Conservation (phyloP, 805 yeast species). For the Metschnikowia reukaufii region DNA sequence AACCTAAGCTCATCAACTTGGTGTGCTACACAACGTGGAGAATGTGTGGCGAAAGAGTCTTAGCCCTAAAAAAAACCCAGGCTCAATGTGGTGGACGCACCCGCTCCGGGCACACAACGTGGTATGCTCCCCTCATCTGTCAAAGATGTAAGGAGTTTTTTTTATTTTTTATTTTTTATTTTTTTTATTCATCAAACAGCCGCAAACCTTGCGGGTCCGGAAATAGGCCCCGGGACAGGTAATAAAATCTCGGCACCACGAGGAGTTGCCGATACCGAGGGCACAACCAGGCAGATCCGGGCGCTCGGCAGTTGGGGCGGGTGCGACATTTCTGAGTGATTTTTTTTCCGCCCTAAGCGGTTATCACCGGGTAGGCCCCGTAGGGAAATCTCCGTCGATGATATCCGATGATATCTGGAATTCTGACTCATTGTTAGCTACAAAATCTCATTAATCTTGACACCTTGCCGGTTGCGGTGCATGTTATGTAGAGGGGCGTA, state of each 20-base stretch:
- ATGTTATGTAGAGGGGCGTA: no score
- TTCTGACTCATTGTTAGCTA: no score
- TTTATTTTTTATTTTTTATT: no score
- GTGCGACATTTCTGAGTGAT: constrained; percentile 19
- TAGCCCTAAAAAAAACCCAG: neutral
- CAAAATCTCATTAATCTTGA: no score
- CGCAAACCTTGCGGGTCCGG: neutral
- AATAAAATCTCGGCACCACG: constrained; percentile 1
- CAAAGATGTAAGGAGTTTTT: neutral
- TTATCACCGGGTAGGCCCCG: neutral
- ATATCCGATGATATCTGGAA: neutral
- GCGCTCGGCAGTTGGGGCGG: constrained; percentile 5
- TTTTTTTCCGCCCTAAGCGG: constrained; percentile 2
- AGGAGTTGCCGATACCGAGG: constrained; percentile 11
- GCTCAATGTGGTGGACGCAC: neutral
- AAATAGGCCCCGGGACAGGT: neutral
- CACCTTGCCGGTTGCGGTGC: no score
- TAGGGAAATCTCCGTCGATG: neutral
- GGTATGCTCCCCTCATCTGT: neutral
- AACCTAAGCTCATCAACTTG: no score
- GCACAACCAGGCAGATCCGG: constrained; percentile 5
- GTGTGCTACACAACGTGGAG: no score
- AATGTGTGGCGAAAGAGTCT: neutral
- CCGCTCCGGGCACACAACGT: neutral
- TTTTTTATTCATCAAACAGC: neutral